These are phyloP conservation scores for Neurospora africana DNA, from an alignment of 495 filamentous ascomycete species.

Conservation along the genomic window DNA sequence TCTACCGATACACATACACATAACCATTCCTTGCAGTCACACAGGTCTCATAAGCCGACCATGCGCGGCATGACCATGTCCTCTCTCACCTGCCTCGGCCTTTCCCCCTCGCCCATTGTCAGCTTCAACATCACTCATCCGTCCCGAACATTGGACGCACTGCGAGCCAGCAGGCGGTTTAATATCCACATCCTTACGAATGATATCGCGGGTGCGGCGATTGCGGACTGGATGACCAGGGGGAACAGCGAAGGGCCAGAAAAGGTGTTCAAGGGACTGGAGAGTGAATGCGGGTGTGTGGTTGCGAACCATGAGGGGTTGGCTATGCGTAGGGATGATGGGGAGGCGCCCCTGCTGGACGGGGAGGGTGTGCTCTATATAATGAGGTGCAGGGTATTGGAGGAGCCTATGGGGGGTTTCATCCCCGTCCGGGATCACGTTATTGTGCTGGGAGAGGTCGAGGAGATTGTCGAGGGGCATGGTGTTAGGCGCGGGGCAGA, in stretches of 20 bases:
- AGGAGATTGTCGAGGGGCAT: conserved; percentile 26
- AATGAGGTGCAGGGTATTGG: conserved; percentile 29
- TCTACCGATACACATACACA: conserved; percentile 16
- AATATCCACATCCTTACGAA: conserved; percentile 39
- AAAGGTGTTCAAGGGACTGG: conserved; percentile 21
- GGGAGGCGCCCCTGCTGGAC: conserved; percentile 17
- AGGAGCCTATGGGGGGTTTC: conserved; percentile 22
- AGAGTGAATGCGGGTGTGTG: conserved; percentile 12
- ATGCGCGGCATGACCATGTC: conserved; percentile 67
- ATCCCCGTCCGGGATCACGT: conserved; percentile 42
- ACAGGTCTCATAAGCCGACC: conserved; percentile 12
- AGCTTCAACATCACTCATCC: conserved; percentile 72
- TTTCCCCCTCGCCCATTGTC: conserved; percentile 55
- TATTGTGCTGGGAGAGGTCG: conserved; percentile 45
- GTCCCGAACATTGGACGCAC: conserved; percentile 57
- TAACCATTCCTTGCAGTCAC: conserved; percentile 13
- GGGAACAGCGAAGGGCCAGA: conserved; percentile 20
- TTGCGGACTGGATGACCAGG: conserved; percentile 34
- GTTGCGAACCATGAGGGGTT: conserved; percentile 2
- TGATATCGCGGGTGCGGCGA: conserved; percentile 27
- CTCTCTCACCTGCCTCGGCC: conserved; percentile 66
- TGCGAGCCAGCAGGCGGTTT: conserved; percentile 34
- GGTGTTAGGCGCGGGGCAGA: conserved; percentile 1
- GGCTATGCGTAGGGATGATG: neutral
- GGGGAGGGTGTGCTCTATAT: conserved; percentile 33